These are phyloP conservation scores for Colletotrichum cereale DNA, from an alignment of 2,329 filamentous ascomycete genomes.

Conservation along the genomic window DNA sequence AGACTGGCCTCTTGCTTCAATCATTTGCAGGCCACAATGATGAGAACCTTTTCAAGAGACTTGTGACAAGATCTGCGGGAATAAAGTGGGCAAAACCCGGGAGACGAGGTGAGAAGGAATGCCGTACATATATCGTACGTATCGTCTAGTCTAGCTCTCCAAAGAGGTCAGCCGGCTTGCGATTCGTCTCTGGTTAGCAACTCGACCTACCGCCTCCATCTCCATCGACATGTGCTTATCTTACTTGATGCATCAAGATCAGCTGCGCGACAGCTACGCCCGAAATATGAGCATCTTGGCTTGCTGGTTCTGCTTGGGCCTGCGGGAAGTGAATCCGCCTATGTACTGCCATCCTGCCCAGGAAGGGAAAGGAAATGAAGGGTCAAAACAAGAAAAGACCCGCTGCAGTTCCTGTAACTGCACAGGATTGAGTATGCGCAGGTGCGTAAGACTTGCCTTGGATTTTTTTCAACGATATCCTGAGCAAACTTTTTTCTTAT, in stretches of 20 bases:
- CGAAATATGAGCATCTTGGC: not conserved
- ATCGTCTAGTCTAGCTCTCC: constrained; percentile 7
- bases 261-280: constrained; percentile 3
- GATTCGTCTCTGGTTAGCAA: not conserved
- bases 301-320: not conserved
- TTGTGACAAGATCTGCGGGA: not conserved
- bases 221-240: constrained; percentile 12
- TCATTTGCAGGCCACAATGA: not conserved
- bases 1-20: not conserved
- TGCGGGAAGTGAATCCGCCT: not conserved
- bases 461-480: not conserved
- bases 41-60: not conserved
- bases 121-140: not conserved
- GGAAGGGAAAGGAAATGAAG: not conserved
- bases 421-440: not conserved
- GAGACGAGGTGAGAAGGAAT: not conserved
- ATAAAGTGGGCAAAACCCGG: not conserved
- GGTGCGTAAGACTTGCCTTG: not conserved
- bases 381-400: not conserved
- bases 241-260: constrained; percentile 7
- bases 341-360: not conserved
- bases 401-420: not conserved
- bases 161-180: not conserved
- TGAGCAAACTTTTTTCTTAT: not conserved
- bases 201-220: not conserved